Base-by-base conservation (phyloP, 2,329 filamentous ascomycete species). In the Aspergillus brasiliensis region DNA sequence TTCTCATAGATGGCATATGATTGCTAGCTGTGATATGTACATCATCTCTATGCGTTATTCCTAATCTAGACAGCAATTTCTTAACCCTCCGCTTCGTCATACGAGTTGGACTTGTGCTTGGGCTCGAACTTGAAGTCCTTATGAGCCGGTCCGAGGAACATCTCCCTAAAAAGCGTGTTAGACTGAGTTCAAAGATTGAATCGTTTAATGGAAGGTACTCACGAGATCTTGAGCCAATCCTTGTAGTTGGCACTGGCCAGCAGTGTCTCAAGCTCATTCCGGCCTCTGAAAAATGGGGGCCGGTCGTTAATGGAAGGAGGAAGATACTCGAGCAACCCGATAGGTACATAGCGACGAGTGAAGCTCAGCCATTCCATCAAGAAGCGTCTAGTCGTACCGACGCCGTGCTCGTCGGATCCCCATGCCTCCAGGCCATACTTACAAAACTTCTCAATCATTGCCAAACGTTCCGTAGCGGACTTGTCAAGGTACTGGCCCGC, bases 171-270 rank as follows among this genome's bases (percentile, higher is more conserved):
- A 34, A 11, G 17, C 19, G n/a, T 15, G 63, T 66, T 38, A 61
- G 58, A 10, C 60, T 44, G 19, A 11, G 25, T 51, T 31, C 21
- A 60, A 49, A 10, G 17, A 38, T 56, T 57, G 52, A 28, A 55
- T 6, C n/a, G 51, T 63, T 56, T 61, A 59, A 51, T 60, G 10
- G 31, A 19, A 58, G 55, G 62, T 31, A 82, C 87, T 75, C 85
- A 95, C 92, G 89, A 96, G 71, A 99, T 96, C 82, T 97, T 98
- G 75, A 99, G 92, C 95, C 95, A 99, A 77, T 99, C 95, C 79
- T 89, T 90, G 80, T 96, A 97, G 77, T 98, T 92, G 64, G 87
- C 86, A 77, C 92, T 97, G 13, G 88, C 89, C 78, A 99, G 83
- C 65, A 99, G 80, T n/a, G 91, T 96, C 84, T 99, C 95, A 72